These are phyloP conservation scores for Trichoderma sp. DNA, from an alignment of 2,329 filamentous ascomycete genomes.

Conservation along the genomic window DNA sequence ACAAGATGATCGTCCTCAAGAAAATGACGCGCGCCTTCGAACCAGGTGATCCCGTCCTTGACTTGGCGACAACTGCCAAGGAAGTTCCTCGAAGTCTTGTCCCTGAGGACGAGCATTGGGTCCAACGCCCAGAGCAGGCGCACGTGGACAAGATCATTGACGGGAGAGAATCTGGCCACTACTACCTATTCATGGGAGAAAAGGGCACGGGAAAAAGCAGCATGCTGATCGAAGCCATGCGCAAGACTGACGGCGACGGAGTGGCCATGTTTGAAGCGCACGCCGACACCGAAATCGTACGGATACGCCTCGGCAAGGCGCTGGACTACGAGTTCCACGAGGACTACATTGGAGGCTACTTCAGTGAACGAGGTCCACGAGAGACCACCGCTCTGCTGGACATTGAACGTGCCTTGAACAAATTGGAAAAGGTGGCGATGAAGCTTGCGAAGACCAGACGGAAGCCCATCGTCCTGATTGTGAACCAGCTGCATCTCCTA, in stretches of 20 bases:
- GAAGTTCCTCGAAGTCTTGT: constrained; percentile 52
- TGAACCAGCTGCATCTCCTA: constrained; percentile 91
- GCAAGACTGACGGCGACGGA: constrained; percentile 83
- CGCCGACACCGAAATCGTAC: constrained; percentile 91
- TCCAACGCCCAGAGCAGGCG: constrained; percentile 78
- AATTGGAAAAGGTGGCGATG: constrained; percentile 93
- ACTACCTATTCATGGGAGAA: constrained; percentile 89
- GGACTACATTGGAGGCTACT: constrained; percentile 95
- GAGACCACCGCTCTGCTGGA: constrained; percentile 91
- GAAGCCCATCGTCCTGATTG: constrained; percentile 82
- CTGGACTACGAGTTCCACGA: constrained; percentile 97
- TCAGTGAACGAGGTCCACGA: constrained; percentile 88
- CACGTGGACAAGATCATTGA: constrained; percentile 81
- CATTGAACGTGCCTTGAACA: constrained; percentile 96
- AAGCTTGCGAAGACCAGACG: constrained; percentile 62
- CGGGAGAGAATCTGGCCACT: constrained; percentile 75
- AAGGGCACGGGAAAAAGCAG: constrained; percentile 97
- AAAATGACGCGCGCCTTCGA: constrained; percentile 94
- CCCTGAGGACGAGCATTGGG: constrained; percentile 61
- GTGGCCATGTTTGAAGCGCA: constrained; percentile 97
- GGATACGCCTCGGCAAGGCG: constrained; percentile 87
- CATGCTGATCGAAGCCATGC: constrained; percentile 95
- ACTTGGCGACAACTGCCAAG: constrained; percentile 69
- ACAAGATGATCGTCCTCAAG: constrained; percentile 86
- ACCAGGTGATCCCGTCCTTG: constrained; percentile 87